These are phyloP conservation scores for Luzula sylvatica DNA, from an alignment of 176 grass and related monocot species.

Conservation along the genomic window DNA sequence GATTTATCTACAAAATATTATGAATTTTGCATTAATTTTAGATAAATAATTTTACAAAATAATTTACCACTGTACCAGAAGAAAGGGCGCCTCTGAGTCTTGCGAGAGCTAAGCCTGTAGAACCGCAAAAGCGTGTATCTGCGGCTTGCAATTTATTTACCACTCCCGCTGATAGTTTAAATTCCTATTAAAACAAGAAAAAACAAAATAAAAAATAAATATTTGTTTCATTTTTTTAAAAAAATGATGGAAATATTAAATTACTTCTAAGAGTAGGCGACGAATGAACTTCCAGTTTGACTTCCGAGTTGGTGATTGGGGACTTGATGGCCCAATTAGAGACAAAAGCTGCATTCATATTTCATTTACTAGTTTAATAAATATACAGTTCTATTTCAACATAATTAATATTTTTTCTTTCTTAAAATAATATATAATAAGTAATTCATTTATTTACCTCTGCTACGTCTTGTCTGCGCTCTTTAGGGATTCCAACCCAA, in stretches of 20 bases:
- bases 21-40: neutral
- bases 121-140: constrained; percentile 84
- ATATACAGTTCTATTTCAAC: too few relatives aligned
- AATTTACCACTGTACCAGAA: constrained; percentile 31
- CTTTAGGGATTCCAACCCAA: constrained; percentile 63
- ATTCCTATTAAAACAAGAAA: constrained; percentile 41
- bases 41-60: neutral
- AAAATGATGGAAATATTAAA: neutral
- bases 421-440: neutral
- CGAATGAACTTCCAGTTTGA: constrained; percentile 86
- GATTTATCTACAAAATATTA: constrained; percentile 47
- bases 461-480: constrained; percentile 65
- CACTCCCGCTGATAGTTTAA: constrained; percentile 81
- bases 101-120: constrained; percentile 74
- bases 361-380: too few relatives aligned
- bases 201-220: constrained; percentile 19
- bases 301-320: constrained; percentile 70
- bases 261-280: constrained; percentile 78
- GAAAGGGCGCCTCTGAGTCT: constrained; percentile 88
- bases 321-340: constrained; percentile 56
- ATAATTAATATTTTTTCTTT: neutral
- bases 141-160: constrained; percentile 86
- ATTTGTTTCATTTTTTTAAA: constrained; percentile 3
- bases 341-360: constrained; percentile 51
- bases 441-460: constrained; percentile 42